Evolutionary conservation across 1,284 basidiomycete genomes (phyloP).

Genomic region (Rhodotorula sp.): DNA sequence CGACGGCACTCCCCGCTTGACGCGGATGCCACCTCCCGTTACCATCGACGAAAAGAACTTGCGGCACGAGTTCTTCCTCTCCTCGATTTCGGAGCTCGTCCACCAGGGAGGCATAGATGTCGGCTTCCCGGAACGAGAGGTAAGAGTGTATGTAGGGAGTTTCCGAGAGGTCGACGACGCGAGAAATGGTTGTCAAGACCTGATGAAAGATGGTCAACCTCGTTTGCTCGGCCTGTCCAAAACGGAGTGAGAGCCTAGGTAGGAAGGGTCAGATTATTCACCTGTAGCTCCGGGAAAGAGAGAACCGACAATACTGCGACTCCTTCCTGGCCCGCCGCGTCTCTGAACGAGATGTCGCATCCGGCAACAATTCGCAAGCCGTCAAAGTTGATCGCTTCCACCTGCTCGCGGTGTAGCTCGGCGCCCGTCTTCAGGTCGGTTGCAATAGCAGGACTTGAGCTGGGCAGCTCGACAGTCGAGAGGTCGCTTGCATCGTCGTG

Average conservation of each 20-base stretch:
- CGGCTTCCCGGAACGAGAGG: slow-evolving; percentile 46
- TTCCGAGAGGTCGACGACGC: slow-evolving; percentile 32
- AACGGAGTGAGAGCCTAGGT: too few species aligned
- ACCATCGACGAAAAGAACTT: slow-evolving; percentile 47
- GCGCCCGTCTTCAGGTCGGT: not conserved
- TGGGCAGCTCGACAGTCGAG: slow-evolving; percentile 3
- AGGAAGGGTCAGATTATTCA: too few species aligned
- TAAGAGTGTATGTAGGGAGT: slow-evolving; percentile 47
- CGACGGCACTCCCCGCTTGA: slow-evolving; percentile 45
- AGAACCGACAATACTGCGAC: slow-evolving; percentile 45
- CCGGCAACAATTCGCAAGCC: slow-evolving; percentile 44
- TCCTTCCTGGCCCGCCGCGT: slow-evolving; percentile 33
- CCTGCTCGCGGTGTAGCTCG: not conserved
- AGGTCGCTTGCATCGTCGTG: slow-evolving; percentile 12
- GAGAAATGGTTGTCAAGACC: slow-evolving; percentile 39
- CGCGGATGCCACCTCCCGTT: slow-evolving; percentile 47
- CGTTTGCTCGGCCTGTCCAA: not conserved
- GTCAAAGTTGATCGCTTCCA: slow-evolving; percentile 11
- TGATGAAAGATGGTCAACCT: slow-evolving; percentile 9
- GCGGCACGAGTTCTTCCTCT: slow-evolving; percentile 29
- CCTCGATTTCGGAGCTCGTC: slow-evolving; percentile 19
- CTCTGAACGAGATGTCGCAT: slow-evolving; percentile 45
- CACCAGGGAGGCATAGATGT: slow-evolving; percentile 41
- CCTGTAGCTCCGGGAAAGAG: slow-evolving; percentile 43
- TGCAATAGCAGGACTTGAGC: not conserved